Evolutionary conservation across 176 grass and related monocot species (phyloP), one percentile per base, ranked within the genome.

Genomic region (Tillandsia leiboldiana): DNA sequence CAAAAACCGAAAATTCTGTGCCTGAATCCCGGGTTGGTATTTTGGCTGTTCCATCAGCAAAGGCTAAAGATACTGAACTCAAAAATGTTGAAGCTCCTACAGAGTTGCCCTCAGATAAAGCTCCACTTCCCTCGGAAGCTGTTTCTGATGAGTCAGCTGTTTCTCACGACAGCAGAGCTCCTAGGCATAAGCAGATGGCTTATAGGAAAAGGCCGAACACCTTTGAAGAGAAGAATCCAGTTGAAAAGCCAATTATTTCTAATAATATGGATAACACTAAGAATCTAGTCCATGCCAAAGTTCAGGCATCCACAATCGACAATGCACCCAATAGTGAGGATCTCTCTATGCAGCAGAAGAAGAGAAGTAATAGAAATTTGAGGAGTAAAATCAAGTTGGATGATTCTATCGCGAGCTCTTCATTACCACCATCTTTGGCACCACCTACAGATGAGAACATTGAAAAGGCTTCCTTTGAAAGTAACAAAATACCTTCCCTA

Each of bases 341-440:
- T 12, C 53, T 70, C 65, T 75, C 80, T 80, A n/a, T 69, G 10
- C 90, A 86, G 57, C 88, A 81, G 53, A 99, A 99, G 80, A 99
- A 75, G 85, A 78, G 87, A 77, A 50, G 20, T 63, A 71, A 56
- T 68, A 76, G 74, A 24, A 82, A 88, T 28, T 63, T 70, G 12
- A 99, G 73, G 86, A 86, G 74, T 81, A 99, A 85, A 84, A 99
- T 77, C 83, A 99, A 90, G 71, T 10, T 73, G 8, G 90, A 99
- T 42, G 84, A 90, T 48, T 66, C 51, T 80, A 20, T 64, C 28
- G 57, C 75, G 57, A 65, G 73, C 73, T 83, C 74, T 51, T 77
- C 66, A 68, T n/a, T 74, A 28, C 68, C 62, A 28, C 68, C 62
- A 59, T 73, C 78, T 14, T 71, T 77, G 23, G 51, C 56, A 61